Conservation (phyloP, 129 eudicot genomes). For the Logfia minima region DNA sequence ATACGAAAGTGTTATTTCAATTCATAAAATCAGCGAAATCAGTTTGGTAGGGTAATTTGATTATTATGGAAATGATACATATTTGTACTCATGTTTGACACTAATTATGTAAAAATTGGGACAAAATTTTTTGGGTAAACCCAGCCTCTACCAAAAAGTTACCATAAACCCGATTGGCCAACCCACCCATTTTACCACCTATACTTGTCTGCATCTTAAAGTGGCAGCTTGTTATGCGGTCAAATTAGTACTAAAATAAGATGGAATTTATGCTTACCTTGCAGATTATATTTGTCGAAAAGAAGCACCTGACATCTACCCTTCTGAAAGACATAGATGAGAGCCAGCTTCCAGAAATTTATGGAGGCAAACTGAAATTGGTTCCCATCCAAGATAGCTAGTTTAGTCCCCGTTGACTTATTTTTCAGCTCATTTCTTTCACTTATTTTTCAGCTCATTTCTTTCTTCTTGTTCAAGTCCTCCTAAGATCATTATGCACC, state of each 20-base stretch:
- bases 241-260: background rate
- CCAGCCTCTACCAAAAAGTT: background rate
- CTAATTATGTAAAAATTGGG: background rate
- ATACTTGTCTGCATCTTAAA: slow-evolving; percentile 1
- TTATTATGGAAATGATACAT: background rate
- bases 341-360: slow-evolving; percentile 74
- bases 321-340: slow-evolving; percentile 82
- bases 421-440: slow-evolving; percentile 6
- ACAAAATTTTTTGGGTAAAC: background rate
- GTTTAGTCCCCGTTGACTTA: slow-evolving; percentile 23
- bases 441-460: slow-evolving; percentile 6
- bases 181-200: background rate
- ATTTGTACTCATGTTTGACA: background rate
- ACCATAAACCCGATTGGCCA: background rate
- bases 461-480: slow-evolving; percentile 5
- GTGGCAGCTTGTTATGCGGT: slow-evolving; percentile 3
- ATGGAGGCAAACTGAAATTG: slow-evolving; percentile 75
- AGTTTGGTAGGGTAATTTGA: background rate
- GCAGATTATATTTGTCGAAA: slow-evolving; percentile 83
- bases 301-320: slow-evolving; percentile 55
- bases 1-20: background rate
- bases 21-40: slow-evolving; percentile 1
- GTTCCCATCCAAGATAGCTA: slow-evolving; percentile 82
- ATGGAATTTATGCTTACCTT: slow-evolving; percentile 21
- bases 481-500: slow-evolving; percentile 23